Evolutionary conservation across 139 green algal species (phyloP), one percentile per base, ranked within the genome.

Genomic region (Marvania coccoides): DNA sequence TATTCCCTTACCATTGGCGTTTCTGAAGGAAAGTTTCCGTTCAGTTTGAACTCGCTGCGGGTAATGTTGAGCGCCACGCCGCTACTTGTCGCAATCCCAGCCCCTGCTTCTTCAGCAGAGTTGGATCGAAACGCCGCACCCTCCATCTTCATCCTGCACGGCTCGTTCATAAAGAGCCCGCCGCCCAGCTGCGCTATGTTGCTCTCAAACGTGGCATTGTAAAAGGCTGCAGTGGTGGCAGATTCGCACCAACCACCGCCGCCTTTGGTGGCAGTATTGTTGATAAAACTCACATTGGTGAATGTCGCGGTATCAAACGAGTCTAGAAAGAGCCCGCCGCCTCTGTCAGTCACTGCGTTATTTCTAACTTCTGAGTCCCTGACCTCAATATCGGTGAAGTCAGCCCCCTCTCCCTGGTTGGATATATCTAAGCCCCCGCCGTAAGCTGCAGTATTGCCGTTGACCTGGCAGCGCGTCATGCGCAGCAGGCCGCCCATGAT

Each of bases 161-260:
- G 4, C 7, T 39, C 3, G 5, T 42, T 13, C 1, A 37, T 58
- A 47, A 71, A 75, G 6, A 70, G 12, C 14, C 24, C 68, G 24
- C 68, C 68, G 28, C 68, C 68, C 1, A 35, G 3, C 33, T 29
- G 35, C n/a, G 58, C 12, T 8, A 35, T 71, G 35, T 75, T 75
- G 42, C 34, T 55, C 24, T 10, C 34, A 4, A 75, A 38, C 12
- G 10, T 31, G 9, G 2, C 24, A 4, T 56, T 60, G n/a, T 69
- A 38, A 37, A 63, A 74, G 30, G 58, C 46, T 34, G 47, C 58
- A 30, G 24, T 28, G 46, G 23, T 38, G 19, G 26, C 56, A 15
- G 55, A 58, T 14, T 34, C n/a, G 4, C 63, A 70, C 46, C 47
- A 35, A 40, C 9, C 28, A 26, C 28, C 47, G 19, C 63, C n/a